Conservation (phyloP, 345 rosid genomes). For the Eucalyptus virginea region DNA sequence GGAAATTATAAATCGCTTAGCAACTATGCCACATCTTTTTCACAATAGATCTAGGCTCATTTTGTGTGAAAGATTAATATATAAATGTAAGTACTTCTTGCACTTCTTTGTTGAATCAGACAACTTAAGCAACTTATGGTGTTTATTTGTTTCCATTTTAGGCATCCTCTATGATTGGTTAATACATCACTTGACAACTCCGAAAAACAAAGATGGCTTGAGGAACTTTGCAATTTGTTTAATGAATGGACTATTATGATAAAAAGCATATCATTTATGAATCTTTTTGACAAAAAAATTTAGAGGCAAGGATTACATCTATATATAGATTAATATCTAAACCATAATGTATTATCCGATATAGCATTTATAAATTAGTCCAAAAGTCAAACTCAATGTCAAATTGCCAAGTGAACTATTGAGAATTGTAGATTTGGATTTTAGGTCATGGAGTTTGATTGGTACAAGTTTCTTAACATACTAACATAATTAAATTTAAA, state of each 20-base stretch:
- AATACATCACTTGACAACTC: background rate
- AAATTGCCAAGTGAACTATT: fast-evolving
- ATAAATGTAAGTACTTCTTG: background rate
- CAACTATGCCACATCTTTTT: background rate
- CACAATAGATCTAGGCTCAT: fast-evolving
- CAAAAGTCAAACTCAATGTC: background rate
- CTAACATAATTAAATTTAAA: background rate
- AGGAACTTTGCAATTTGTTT: background rate
- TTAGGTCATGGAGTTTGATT: background rate
- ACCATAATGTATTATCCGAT: fast-evolving
- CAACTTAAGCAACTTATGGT: background rate
- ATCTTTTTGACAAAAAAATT: background rate
- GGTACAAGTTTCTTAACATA: fast-evolving
- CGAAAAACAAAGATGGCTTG: background rate
- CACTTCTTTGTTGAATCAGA: background rate
- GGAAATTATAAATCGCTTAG: fast-evolving
- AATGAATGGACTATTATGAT: background rate
- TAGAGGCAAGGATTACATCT: background rate
- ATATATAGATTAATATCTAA: background rate
- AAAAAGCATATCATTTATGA: background rate
- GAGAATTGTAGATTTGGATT: background rate
- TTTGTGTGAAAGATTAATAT: background rate
- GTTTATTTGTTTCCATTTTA: background rate
- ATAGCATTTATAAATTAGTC: too few species aligned
- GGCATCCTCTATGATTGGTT: background rate